Evolutionary conservation across 371 early-diverging fungal genomes (phyloP).

Genomic region (Mortierella sp.): DNA sequence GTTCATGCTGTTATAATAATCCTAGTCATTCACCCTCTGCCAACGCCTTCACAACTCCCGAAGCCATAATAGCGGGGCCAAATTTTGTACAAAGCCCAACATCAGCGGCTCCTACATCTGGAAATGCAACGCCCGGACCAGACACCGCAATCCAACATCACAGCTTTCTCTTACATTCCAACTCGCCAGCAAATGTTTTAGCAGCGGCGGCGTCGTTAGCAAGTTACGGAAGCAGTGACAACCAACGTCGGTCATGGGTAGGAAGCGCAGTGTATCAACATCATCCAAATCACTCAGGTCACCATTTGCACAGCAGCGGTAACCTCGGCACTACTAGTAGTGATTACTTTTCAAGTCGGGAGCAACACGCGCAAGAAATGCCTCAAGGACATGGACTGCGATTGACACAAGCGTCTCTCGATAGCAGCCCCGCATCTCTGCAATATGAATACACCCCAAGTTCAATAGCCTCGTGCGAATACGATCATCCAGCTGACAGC

Average conservation of each 20-base stretch:
- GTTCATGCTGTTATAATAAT: neutral
- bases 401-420: neutral
- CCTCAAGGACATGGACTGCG: constrained; percentile 4
- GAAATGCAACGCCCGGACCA: neutral
- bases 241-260: neutral
- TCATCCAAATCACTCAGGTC: constrained; percentile 16
- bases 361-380: constrained; percentile 7
- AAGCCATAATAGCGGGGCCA: neutral
- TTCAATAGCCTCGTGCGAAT: constrained; percentile 27
- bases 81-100: neutral
- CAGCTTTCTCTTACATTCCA: constrained; percentile 17
- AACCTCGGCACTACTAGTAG: constrained; percentile 17
- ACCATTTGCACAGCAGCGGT: constrained; percentile 20
- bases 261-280: neutral
- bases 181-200: neutral
- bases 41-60: neutral
- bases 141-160: constrained; percentile 14
- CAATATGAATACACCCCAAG: constrained; percentile 26
- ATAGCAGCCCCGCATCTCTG: constrained; percentile 20
- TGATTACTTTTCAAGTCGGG: constrained; percentile 23
- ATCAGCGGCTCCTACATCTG: neutral
- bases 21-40: neutral
- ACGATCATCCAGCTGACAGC: constrained; percentile 10
- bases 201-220: neutral
- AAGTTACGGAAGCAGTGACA: neutral